Percentiles rank a stretch among this genome's conserved stretches.
Conservation (phyloP, 2,329 filamentous ascomycete genomes). For the Beauveria scarabaeidicola region DNA sequence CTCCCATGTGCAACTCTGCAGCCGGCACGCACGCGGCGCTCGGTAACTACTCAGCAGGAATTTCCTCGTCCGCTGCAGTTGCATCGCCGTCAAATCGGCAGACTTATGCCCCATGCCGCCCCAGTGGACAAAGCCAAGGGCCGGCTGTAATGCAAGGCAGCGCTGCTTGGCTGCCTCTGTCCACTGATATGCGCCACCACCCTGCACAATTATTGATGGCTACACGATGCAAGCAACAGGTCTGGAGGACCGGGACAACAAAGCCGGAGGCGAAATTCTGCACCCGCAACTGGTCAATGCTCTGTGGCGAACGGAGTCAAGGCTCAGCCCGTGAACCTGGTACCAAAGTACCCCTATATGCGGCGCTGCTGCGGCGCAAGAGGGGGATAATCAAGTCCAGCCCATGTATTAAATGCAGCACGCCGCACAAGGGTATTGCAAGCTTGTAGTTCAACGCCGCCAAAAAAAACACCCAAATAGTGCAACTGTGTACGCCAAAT, state of each 20-base stretch:
- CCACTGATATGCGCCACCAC: neutral
- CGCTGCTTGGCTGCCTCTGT: neutral
- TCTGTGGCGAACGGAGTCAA: neutral
- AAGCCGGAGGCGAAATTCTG: slow-evolving; percentile 1
- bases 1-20: neutral
- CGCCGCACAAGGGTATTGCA: neutral
- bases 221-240: neutral
- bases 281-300: neutral
- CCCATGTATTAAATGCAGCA: neutral
- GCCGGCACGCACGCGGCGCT: slow-evolving; percentile 5
- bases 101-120: neutral
- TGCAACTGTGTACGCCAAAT: neutral
- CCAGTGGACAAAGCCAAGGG: neutral
- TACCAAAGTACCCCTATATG: neutral
- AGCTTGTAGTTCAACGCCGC: neutral
- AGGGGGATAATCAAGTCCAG: neutral
- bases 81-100: slow-evolving; percentile 4
- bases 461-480: neutral
- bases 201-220: neutral
- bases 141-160: slow-evolving; percentile 3
- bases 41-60: neutral
- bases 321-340: neutral
- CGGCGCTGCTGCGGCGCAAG: neutral
- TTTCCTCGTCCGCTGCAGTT: neutral
- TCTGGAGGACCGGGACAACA: neutral